These are phyloP conservation scores for Isoetes engelmannii DNA, from an alignment of 83 land plant genomes.

Conservation along the genomic window DNA sequence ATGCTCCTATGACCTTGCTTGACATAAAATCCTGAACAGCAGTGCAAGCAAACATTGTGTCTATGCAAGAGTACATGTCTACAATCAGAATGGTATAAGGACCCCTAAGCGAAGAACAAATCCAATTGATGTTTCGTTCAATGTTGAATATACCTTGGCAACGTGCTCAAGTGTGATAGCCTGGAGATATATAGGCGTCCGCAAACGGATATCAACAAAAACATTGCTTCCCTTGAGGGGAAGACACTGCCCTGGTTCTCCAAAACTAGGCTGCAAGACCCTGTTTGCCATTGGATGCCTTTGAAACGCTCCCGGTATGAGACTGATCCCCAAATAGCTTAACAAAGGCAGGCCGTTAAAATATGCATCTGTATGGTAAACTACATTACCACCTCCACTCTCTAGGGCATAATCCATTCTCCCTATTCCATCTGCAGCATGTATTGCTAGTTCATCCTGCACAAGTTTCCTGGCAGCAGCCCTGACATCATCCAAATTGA, in stretches of 20 bases:
- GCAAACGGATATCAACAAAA: constrained; percentile 6
- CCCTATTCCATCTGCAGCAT: constrained; percentile 97
- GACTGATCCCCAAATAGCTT: not conserved
- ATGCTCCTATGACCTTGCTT: not conserved
- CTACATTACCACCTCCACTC: constrained; percentile 52
- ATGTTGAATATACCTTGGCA: constrained; percentile 17
- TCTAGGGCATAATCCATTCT: constrained; percentile 85
- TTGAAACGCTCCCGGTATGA: not conserved
- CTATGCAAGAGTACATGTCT: too few relatives aligned
- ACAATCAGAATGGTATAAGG: not conserved
- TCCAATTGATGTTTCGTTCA: not conserved
- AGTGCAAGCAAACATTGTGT: too few relatives aligned
- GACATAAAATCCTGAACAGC: too few relatives aligned
- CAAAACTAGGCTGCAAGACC: constrained; percentile 20
- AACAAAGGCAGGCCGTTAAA: not conserved
- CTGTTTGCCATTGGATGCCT: constrained; percentile 17
- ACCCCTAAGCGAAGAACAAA: not conserved
- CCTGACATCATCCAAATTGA: constrained; percentile 65
- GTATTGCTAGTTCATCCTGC: constrained; percentile 69
- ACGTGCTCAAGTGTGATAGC: constrained; percentile 25
- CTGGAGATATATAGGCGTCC: constrained; percentile 20
- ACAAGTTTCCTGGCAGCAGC: constrained; percentile 57
- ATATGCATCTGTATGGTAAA: not conserved
- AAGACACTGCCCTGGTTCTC: constrained; percentile 26
- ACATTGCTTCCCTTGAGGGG: constrained; percentile 22